Evolutionary conservation across 2,329 filamentous ascomycete species (phyloP), one percentile per base, ranked within the genome.

Genomic region (Magnaporthiopsis incrustans): DNA sequence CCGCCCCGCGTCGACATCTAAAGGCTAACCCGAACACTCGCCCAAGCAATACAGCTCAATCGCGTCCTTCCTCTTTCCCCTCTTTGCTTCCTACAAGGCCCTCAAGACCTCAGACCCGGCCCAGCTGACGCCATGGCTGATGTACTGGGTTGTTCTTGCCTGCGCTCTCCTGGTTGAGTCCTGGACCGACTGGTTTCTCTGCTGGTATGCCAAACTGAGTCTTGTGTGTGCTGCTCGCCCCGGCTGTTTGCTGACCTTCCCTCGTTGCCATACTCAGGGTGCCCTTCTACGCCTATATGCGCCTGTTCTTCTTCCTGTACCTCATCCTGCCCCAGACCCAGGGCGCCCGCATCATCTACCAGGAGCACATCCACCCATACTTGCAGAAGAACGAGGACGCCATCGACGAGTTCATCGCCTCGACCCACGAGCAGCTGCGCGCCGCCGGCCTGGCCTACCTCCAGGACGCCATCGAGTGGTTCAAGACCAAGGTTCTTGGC

Each of bases 281-380:
- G 53, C 95, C 95, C 2, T 96, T 98, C 77, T 99, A 97, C 78
- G 85, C 91, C 70, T 97, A 93, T 85, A 81, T 97, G 71, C 92
- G 95, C 68, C 85, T 97, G 64, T 80, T 88, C 73, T 89, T 95
- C 77, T 87, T 97, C 73, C 86, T 95, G 69, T 99, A 97, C 79
- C 90, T 99, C 67, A 92, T 98, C 72, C 86, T 97, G n/a, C 95
- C 94, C 0, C 94, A 96, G 76, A 95, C 92, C n/a, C 94, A 97
- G 74, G 95, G 95, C 74, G 92, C 93, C 65, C 89, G 90, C 66
- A 79, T 89, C 71, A 81, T 98, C 68, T 99, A 98, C 80, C 86
- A 92, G 72, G 83, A 87, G 67, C 87, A 95, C 75, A 82, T 98
- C 66, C 89, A 96, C 75, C 94, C 94, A 0, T 97, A 94, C 79